phyloP scores from a whole-genome alignment of 2,329 filamentous ascomycete species.

The Fusarium sublunatum region DNA sequence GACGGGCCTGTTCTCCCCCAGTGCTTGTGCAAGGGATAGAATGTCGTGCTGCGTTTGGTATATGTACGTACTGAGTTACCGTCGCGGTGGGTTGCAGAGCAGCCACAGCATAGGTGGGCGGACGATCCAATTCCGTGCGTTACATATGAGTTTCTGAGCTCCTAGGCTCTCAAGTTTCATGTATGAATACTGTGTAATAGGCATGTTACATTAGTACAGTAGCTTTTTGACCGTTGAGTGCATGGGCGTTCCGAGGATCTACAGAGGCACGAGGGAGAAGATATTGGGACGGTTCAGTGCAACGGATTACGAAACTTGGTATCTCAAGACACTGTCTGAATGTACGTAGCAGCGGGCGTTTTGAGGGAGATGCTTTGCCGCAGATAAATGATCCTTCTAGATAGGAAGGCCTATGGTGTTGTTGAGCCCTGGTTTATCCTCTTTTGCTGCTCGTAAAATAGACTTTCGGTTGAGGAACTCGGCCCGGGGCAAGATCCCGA shows the following conservation, averaged over 20 bases:
- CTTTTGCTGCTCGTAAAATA: conserved; percentile 4
- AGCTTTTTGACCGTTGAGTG: neutral
- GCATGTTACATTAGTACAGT: neutral
- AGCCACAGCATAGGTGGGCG: conserved; percentile 2
- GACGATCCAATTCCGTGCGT: conserved; percentile 27
- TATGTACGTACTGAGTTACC: neutral
- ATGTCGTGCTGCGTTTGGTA: conserved; percentile 11
- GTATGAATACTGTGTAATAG: neutral
- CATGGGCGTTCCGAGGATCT: conserved; percentile 14
- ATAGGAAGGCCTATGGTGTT: conserved; percentile 18
- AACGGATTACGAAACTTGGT: conserved; percentile 3
- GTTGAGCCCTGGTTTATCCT: conserved; percentile 9
- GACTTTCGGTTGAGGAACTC: conserved; percentile 21
- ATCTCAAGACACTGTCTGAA: neutral
- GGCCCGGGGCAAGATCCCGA: conserved; percentile 31
- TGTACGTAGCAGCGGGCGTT: conserved; percentile 2
- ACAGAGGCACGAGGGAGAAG: neutral
- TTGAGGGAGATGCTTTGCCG: conserved; percentile 7
- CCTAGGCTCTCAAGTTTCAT: conserved; percentile 6
- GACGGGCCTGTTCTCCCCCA: conserved; percentile 6
- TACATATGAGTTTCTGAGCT: conserved; percentile 16
- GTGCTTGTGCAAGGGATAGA: conserved; percentile 11
- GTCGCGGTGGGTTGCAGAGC: conserved; percentile 11
- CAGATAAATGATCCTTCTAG: conserved; percentile 6
- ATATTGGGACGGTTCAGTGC: conserved; percentile 8